Conservation (phyloP, 2,329 filamentous ascomycete species). For the Penicillium sp. region DNA sequence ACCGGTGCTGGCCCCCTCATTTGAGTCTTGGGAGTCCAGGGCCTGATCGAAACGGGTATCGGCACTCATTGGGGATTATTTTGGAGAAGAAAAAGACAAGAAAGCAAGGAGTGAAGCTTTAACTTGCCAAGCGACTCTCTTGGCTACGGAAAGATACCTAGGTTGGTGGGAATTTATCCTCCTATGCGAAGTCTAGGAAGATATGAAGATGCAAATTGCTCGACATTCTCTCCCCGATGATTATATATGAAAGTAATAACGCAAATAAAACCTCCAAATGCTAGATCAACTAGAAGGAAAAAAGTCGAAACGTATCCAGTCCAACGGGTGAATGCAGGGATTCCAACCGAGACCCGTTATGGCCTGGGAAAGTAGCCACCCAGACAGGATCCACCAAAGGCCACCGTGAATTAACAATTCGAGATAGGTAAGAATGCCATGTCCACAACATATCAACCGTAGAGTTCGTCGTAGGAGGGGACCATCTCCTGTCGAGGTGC, state of each 20-base stretch:
- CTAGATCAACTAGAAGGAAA: slow-evolving; percentile 1
- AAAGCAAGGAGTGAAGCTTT: background rate
- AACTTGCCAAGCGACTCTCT: background rate
- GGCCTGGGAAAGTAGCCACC: background rate
- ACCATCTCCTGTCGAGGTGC: slow-evolving; percentile 30
- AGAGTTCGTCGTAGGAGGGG: slow-evolving; percentile 41
- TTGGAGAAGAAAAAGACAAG: background rate
- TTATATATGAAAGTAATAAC: background rate
- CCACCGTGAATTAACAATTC: slow-evolving; percentile 6
- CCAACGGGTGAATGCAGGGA: background rate
- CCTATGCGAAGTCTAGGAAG: background rate
- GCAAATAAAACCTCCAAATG: slow-evolving; percentile 4
- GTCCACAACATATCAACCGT: slow-evolving; percentile 27
- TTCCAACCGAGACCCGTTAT: background rate
- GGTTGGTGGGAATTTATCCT: background rate
- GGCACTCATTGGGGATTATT: background rate
- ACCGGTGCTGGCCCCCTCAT: slow-evolving; percentile 16
- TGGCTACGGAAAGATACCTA: background rate
- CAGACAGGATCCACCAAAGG: background rate
- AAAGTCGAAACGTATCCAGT: background rate
- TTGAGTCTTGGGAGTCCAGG: background rate
- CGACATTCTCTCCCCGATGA: background rate
- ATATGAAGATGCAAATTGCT: background rate
- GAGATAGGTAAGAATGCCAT: background rate
- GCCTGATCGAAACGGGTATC: background rate